Evolutionary conservation across 2,329 filamentous ascomycete genomes (phyloP).

Genomic region (Stromatinia cepivora): DNA sequence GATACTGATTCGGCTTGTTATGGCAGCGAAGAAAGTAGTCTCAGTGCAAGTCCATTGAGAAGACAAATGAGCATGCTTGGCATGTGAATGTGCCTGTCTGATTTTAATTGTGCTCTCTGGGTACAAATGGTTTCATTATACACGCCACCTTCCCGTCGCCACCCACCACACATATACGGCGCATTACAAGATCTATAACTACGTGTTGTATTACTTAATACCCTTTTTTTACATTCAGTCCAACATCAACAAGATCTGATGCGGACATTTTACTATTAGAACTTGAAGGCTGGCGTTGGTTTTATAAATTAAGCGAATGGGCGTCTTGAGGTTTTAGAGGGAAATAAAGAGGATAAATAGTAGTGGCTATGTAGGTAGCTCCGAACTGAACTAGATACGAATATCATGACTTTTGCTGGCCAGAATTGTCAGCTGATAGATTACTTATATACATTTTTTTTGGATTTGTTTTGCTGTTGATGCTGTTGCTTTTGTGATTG

Average conservation of each 20-base stretch:
- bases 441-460: neutral
- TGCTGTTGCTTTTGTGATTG: neutral
- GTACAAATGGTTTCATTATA: neutral
- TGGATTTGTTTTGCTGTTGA: neutral
- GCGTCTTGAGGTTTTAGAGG: neutral
- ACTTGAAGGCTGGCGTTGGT: neutral
- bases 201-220: slow-evolving; percentile 1
- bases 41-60: slow-evolving; percentile 64
- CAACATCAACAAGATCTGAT: slow-evolving; percentile 3
- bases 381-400: neutral
- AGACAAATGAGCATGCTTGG: slow-evolving; percentile 74
- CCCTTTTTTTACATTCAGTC: neutral
- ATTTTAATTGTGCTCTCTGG: neutral
- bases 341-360: neutral
- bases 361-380: neutral
- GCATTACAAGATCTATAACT: neutral
- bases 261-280: neutral
- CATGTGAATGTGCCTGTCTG: slow-evolving; percentile 46
- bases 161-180: neutral
- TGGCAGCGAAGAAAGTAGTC: slow-evolving; percentile 71
- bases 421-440: neutral
- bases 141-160: neutral
- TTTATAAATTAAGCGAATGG: neutral
- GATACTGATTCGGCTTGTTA: slow-evolving; percentile 79
- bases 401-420: slow-evolving; percentile 12